Base-by-base conservation (phyloP, 2,329 filamentous ascomycete species). In the Colletotrichum viniferum region DNA sequence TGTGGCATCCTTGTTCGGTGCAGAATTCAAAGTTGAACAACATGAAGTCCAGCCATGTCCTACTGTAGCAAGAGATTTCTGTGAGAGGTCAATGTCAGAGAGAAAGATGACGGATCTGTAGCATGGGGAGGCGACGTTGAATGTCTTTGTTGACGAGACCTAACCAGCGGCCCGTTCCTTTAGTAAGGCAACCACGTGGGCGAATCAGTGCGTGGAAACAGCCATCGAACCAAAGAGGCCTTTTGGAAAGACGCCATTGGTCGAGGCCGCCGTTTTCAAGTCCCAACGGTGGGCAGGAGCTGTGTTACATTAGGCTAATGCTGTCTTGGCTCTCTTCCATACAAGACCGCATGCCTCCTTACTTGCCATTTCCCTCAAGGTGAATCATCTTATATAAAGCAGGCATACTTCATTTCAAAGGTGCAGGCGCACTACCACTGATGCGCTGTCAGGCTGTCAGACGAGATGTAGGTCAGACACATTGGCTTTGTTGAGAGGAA, bases 161-260 rank as follows among this genome's bases (percentile, higher is more conserved):
- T 48, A 52, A 52, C 36, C 30, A 73, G 73, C 73, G 70, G 70
- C 70, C 73, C 69, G 73, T 76, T 73, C 73, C 73, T 52, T 60
- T 73, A 64, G 43, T 65, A 63, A 62, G 48, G 36, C 34, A 73
- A 65, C 64, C 70, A 73, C 28, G 58, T 69, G 70, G 64, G 64
- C 69, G 62, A 75, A 75, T 72, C 69, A 63, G 73, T 64, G 62
- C 26, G n/a, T 60, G 21, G 34, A 73, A 56, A 10, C 69, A 68
- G 63, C 73, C 63, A 24, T 55, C 34, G 32, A 30, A 63, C 60
- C 56, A 64, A 58, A 68, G 5, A 55, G 73, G 28, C 34, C 58
- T 69, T 73, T 48, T 16, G 38, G 18, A 26, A 48, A 26, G 16
- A 64, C 56, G 58, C 58, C 69, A 73, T 75, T 75, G 73, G 73